These are phyloP conservation scores for Plenodomus tracheiphilus DNA, from an alignment of 2,329 filamentous ascomycete species.

Conservation along the genomic window DNA sequence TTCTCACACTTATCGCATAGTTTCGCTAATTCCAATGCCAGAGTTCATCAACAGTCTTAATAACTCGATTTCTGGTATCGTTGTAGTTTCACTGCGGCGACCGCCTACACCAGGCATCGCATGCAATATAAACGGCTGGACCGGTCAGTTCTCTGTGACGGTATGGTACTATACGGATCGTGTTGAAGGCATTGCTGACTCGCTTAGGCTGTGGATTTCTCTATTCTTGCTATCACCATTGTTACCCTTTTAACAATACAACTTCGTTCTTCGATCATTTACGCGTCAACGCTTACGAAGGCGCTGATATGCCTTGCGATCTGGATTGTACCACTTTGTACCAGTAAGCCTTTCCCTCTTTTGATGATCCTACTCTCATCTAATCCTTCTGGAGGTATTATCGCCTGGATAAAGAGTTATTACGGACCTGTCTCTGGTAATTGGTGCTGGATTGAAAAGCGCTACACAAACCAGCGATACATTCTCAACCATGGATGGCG, in stretches of 20 bases:
- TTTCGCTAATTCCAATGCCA: not conserved
- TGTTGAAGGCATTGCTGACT: not conserved
- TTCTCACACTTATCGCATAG: not conserved
- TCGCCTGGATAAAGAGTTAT: constrained; percentile 6
- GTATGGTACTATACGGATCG: constrained; percentile 16
- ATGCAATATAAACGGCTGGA: constrained; percentile 50
- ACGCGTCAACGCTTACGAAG: constrained; percentile 31
- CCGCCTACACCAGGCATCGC: constrained; percentile 33
- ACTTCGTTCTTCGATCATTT: constrained; percentile 39
- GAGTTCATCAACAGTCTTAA: constrained; percentile 45
- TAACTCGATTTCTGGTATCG: constrained; percentile 49
- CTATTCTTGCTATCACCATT: constrained; percentile 52
- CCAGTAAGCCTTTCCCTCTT: constrained; percentile 37
- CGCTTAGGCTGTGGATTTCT: constrained; percentile 39
- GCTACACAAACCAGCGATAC: constrained; percentile 49
- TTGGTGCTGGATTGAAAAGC: constrained; percentile 53
- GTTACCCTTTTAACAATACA: constrained; percentile 49
- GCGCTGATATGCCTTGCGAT: constrained; percentile 43
- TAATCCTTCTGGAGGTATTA: constrained; percentile 3
- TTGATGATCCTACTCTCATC: constrained; percentile 7
- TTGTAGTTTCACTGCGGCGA: constrained; percentile 32
- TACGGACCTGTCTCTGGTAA: constrained; percentile 50
- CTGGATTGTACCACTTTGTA: constrained; percentile 44
- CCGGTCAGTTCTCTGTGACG: constrained; percentile 53
- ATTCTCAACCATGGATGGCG: constrained; percentile 53